Conservation (phyloP, 768 basidiomycete species). For the Pleurotus citrinopileatus region DNA sequence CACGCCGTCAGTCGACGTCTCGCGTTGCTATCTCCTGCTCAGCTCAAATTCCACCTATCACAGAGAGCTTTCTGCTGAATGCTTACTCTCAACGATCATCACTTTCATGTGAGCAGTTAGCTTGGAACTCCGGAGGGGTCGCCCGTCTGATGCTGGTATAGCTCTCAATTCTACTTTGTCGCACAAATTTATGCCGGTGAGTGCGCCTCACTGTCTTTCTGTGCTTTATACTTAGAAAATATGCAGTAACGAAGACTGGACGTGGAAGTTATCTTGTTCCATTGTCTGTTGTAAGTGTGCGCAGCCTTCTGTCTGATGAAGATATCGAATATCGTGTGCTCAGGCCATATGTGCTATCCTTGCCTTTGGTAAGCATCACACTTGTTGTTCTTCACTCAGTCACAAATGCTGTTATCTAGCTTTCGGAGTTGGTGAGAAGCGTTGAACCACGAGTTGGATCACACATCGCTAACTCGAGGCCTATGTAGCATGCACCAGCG, state of each 20-base stretch:
- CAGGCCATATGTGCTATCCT: slow-evolving; percentile 24
- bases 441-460: too few species aligned
- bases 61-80: slow-evolving; percentile 40
- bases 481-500: slow-evolving; percentile 13
- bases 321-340: background rate
- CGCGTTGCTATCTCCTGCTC: too few species aligned
- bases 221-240: background rate
- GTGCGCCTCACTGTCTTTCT: background rate
- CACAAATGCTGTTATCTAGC: background rate
- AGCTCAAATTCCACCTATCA: background rate
- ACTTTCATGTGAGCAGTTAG: slow-evolving; percentile 34
- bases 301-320: background rate
- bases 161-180: slow-evolving; percentile 44
- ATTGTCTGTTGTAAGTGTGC: slow-evolving; percentile 22
- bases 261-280: slow-evolving; percentile 25
- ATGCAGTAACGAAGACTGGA: slow-evolving; percentile 3
- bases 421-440: slow-evolving; percentile 14
- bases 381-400: background rate
- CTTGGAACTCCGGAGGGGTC: background rate
- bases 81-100: slow-evolving; percentile 38
- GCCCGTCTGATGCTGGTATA: slow-evolving; percentile 13
- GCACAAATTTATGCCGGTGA: slow-evolving; percentile 36
- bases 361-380: slow-evolving; percentile 25
- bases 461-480: too few species aligned
- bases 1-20: too few species aligned